Evolutionary conservation across 2,329 filamentous ascomycete genomes (phyloP), one percentile per base, ranked within the genome.

Genomic region (Fusarium secorum): DNA sequence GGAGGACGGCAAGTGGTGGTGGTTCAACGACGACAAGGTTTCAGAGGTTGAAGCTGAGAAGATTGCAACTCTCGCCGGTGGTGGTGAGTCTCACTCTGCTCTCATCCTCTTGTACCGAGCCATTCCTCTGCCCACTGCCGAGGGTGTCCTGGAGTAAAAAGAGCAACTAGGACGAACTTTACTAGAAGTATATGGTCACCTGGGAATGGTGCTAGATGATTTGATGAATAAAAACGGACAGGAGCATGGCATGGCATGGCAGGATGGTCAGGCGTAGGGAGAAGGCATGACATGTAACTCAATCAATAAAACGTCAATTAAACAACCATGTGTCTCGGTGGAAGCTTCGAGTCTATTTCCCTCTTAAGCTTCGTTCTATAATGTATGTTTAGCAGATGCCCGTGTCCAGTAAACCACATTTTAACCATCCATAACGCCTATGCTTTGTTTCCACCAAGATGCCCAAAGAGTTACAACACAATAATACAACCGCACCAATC

Each of bases 1-100:
- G 77, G 94, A 97, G 78, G 94, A 97, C 78, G 94, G 93, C 74
- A 97, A 94, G 77, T 99, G 96, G 96, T 99, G 96, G 95, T 99
- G 96, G 95, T 99, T 99, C 87, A 98, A 99, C 81, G 96, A 99
- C 77, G 95, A 99, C 79, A 97, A 94, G 84, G 96, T 99, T 36
- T 90, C 92, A 18, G 96, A 99, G 84, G 96, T 99, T 32, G 90
- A 93, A 20, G 85, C 89, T 30, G 95, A 98, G 76, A 96, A 97
- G 85, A 97, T 99, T 73, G 93, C 95, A 79, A 92, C 91, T 7
- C 87, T 99, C 55, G 88, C 94, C 54, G 97, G 96, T 64, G 96
- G 97, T 77, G 95, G 94, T 72, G 93, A 96, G 82, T 92, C 90
- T 58, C 93, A 96, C 81, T 94, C 92, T 54, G 93, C 93, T 32